Percentiles rank a stretch among this genome's conserved stretches.
Evolutionary conservation across 2,329 filamentous ascomycete species (phyloP).

Genomic region (Bertia moriformis): DNA sequence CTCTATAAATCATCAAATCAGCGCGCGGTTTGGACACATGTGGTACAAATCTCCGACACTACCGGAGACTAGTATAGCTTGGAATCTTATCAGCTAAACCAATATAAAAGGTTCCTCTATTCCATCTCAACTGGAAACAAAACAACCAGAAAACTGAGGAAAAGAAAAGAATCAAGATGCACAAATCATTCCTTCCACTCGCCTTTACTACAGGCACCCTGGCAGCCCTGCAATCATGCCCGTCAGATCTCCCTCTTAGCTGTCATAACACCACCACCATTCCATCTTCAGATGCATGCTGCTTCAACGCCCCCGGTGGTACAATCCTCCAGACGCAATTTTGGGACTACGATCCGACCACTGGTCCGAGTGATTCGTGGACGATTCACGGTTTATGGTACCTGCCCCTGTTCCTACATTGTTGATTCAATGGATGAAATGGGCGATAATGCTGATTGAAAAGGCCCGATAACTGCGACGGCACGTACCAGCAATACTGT

Average conservation of each 20-base stretch:
- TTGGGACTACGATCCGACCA: conserved; percentile 54
- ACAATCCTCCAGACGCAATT: conserved; percentile 64
- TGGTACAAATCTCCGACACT: no score
- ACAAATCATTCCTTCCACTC: no score
- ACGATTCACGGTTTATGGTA: conserved; percentile 55
- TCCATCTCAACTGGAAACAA: no score
- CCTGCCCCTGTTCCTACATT: background rate
- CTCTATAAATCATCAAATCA: no score
- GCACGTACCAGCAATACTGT: conserved; percentile 53
- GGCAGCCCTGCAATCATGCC: background rate
- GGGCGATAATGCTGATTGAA: conserved; percentile 2
- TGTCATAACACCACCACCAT: conserved; percentile 44
- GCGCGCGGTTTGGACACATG: no score
- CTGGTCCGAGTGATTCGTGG: conserved; percentile 57
- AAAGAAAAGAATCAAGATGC: no score
- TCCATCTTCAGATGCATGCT: conserved; percentile 52
- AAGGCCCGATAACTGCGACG: conserved; percentile 56
- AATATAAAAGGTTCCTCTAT: no score
- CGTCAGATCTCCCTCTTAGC: conserved; percentile 30
- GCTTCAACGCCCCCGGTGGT: conserved; percentile 60
- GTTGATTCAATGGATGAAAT: background rate
- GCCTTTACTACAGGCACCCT: no score
- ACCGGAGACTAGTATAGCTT: no score
- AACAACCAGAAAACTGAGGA: no score
- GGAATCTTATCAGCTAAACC: no score